Evolutionary conservation across 2,329 filamentous ascomycete genomes (phyloP), one percentile per base, ranked within the genome.

Genomic region (Neofusicoccum umdonicola): DNA sequence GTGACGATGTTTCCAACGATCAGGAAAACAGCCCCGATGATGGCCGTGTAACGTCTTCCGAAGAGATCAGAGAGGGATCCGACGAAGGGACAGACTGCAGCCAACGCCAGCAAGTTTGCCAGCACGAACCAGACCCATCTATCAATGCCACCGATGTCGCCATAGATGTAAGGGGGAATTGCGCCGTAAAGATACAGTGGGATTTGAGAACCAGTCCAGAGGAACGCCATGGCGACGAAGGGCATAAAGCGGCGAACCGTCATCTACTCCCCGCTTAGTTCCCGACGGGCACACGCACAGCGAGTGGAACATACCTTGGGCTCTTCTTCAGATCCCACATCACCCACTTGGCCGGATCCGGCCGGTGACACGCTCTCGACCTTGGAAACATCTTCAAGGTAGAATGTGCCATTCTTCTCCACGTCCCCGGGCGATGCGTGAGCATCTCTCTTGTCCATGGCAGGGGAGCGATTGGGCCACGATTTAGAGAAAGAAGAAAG

Each of bases 181-280:
- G 68, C 69, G 63, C 76, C 75, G 64, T 72, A 77, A 47, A 78
- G 71, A 44, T 77, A 78, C 7, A 86, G 78, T 4, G 84, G 84
- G 42, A 86, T 85, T 67, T 87, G 84, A 65, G 80, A 83, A 31
- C 83, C 84, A 47, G 82, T 85, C 84, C 84, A 86, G 35, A 85
- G 72, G 60, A 87, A 83, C 13, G 83, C 82, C 81, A 85, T 84
- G 48, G 83, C 82, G n/a, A 82, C 73, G 54, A 86, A 77, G 62
- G 80, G 80, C 82, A 85, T 82, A 50, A 63, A 57, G 47, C 62
- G 62, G 35, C 58, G 58, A 34, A 62, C 45, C 12, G 58, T 62
- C 58, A 62, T 62, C 58, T 62, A 15, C 12, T 4, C n/a, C 31
- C 4, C 9, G 11, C 11, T 42, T 35, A 47, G 27, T 45, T 35